Base-by-base conservation (phyloP, 2,329 filamentous ascomycete species). In the Aspergillus pseudoviridinutans region DNA sequence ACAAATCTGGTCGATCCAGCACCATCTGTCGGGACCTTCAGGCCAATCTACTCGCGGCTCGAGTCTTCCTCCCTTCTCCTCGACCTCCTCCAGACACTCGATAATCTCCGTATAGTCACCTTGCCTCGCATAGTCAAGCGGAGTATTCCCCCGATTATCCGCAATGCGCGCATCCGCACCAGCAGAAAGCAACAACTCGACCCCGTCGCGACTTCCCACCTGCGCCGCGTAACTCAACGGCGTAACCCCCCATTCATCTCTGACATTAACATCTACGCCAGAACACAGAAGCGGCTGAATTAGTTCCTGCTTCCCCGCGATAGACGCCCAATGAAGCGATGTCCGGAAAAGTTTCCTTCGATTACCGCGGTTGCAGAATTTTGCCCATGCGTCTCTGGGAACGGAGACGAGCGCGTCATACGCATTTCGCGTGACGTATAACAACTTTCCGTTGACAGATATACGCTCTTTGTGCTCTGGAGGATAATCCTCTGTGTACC, bases 1-100 rank as follows among this genome's bases (percentile, higher is more conserved):
- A 12, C 54, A 56, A 41, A 56, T 49, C 50, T 52, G 49, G 25
- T 56, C 54, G 5, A 56, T 47, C 54, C 54, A 56, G 32, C 54
- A 56, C 54, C 54, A 56, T 28, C n/a, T 29, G 22, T 56, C 49
- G 3, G 54, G 54, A 1, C 54, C 54, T 7, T 56, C 54, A 2
- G 54, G 49, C 54, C 54, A 56, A 9, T 17, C 27, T 5, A 3
- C 49, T 14, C 6, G 10, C 22, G 27, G 7, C 10, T 6, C 20
- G 14, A 20, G 1, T 14, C 25, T 2, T 2, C 25, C n/a, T 10
- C 20, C n/a, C 14, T 24, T 41, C n/a, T 35, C 3, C 25, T 47
- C 49, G 6, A 28, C 54, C 38, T 47, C 28, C 22, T 56, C 54
- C 20, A 56, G 49, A 8, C 20, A 41, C 17, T 20, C 27, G 7